These are phyloP conservation scores for Agrocybe praecox DNA, from an alignment of 768 basidiomycete genomes.

Conservation along the genomic window DNA sequence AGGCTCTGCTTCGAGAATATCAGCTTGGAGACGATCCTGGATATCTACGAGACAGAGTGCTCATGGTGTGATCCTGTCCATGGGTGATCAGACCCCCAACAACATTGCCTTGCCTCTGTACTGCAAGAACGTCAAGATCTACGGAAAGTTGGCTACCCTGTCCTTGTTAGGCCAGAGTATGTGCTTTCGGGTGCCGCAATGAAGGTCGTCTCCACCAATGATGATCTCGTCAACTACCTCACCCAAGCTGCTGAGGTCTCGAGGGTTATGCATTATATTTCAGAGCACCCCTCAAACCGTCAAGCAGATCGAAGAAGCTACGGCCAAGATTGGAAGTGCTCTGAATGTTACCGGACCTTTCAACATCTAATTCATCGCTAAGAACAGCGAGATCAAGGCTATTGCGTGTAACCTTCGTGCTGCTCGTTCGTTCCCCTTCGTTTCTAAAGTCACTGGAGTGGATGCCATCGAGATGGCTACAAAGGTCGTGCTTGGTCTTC, in stretches of 20 bases:
- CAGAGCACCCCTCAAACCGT: conserved; percentile 97
- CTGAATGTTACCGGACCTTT: conserved; percentile 98
- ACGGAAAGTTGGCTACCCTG: conserved; percentile 96
- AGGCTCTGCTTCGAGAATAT: conserved; percentile 99
- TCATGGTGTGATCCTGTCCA: conserved; percentile 91
- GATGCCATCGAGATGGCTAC: conserved; percentile 99
- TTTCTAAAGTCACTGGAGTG: conserved; percentile 96
- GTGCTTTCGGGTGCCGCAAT: conserved; percentile 99
- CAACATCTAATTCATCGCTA: conserved; percentile 99
- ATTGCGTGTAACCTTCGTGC: conserved; percentile 99
- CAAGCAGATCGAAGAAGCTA: conserved; percentile 94
- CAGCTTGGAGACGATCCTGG: conserved; percentile 92
- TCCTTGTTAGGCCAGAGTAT: conserved; percentile 96
- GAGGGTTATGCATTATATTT: conserved; percentile 98
- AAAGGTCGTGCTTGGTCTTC: conserved; percentile 94
- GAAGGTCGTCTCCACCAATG: conserved; percentile 95
- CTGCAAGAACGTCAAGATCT: conserved; percentile 97
- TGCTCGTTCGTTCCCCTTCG: conserved; percentile 97
- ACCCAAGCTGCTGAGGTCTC: conserved; percentile 96
- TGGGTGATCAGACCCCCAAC: conserved; percentile 99
- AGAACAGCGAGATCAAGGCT: conserved; percentile 99
- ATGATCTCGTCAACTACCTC: conserved; percentile 91
- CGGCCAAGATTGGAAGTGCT: conserved; percentile 95
- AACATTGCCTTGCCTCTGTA: conserved; percentile 96
- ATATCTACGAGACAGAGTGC: conserved; percentile 94